Evolutionary conservation across 176 grass and related monocot genomes (phyloP), one percentile per base, ranked within the genome.

Genomic region (Secale cereale): DNA sequence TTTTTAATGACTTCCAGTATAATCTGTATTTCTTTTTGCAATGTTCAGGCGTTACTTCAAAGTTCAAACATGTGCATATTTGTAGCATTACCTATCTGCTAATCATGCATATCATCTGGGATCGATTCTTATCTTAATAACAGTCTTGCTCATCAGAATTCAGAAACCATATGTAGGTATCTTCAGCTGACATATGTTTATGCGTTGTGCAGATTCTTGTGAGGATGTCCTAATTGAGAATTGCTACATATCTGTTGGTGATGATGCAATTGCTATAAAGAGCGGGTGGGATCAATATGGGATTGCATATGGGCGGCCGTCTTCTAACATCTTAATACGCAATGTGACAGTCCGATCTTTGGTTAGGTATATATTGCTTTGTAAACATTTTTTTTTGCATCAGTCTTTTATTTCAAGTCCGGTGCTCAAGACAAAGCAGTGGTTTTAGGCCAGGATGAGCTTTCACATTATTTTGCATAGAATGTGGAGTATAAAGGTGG

Each of bases 231-330:
- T 95, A 64, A 95, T 98, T 90, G 93, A 98, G 88, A 95, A 98
- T 79, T 98, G 96, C 85, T 98, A 98, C 61, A 95, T 98, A 85
- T 90, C 87, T 69, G 91, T 93, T 74, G 96, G 96, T n/a, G 96
- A 98, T 79, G 96, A 98, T 86, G 93, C 87, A 74, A 94, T 98
- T 87, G 91, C 93, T 40, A 64, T 98, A 83, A 98, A 98, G 88
- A 95, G 93, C 11, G 96, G 96, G 14, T 98, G 96, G 96, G 93
- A 98, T 90, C 96, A 98, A 50, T 98, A 94, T 79, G 96, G 96
- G 10, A 89, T 95, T 83, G 89, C 91, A 81, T 98, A 98, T 28
- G 88, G 90, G 65, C 96, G 76, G 4, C 89, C 96, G 28, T 98
- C 93, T 65, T 86, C 87, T 30, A 95, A 98, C 63, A 95, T 95